Evolutionary conservation across 2,329 filamentous ascomycete genomes (phyloP).

Genomic region (Alternaria triticina): DNA sequence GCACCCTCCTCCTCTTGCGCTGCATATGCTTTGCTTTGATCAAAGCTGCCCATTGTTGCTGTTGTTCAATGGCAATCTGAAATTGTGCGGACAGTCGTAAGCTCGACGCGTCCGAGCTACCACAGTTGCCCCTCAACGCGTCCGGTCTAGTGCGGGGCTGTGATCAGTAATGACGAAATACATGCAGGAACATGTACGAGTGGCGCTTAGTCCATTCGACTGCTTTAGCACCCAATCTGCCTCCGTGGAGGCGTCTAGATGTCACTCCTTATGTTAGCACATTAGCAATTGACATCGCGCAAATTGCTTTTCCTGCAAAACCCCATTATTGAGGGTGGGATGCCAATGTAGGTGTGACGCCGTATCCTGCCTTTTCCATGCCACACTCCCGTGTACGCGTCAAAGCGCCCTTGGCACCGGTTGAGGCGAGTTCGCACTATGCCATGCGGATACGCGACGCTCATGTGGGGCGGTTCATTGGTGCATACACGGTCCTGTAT

Average conservation of each 20-base stretch:
- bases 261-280: conserved; percentile 28
- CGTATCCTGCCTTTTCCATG: conserved; percentile 21
- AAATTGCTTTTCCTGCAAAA: conserved; percentile 3
- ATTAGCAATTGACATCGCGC: conserved; percentile 16
- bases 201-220: conserved; percentile 3
- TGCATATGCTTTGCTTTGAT: conserved; percentile 56
- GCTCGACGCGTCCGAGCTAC: conserved; percentile 26
- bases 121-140: conserved; percentile 32
- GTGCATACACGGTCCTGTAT: conserved; percentile 18
- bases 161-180: conserved; percentile 32
- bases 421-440: conserved; percentile 16
- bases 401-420: conserved; percentile 10
- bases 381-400: conserved; percentile 19
- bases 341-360: conserved; percentile 23
- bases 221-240: conserved; percentile 1
- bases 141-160: conserved; percentile 32
- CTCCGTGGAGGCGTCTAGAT: conserved; percentile 17
- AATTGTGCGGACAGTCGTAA: conserved; percentile 16
- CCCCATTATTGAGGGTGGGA: conserved; percentile 16
- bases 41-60: conserved; percentile 41
- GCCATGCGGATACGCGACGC: conserved; percentile 23
- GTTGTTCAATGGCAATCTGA: conserved; percentile 16
- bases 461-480: conserved; percentile 25
- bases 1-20: conserved; percentile 52
- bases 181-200: conserved; percentile 21